These are phyloP conservation scores for Botryotinia calthae DNA, from an alignment of 2,329 filamentous ascomycete species.

Conservation along the genomic window DNA sequence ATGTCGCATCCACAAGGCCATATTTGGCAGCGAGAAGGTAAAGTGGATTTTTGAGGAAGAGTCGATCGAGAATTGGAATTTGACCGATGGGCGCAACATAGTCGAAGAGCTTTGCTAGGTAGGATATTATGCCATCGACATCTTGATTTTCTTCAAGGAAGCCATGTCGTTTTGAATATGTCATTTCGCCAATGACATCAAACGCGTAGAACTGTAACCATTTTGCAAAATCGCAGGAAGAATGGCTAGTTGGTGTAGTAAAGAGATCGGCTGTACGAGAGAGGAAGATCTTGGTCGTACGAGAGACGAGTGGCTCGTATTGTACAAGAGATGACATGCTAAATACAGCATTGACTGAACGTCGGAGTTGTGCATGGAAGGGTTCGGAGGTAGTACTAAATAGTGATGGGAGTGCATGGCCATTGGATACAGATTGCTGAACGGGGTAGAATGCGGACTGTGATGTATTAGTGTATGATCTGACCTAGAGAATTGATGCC, in stretches of 20 bases:
- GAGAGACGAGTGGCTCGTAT: constrained; percentile 78
- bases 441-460: constrained; percentile 80
- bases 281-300: constrained; percentile 69
- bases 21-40: constrained; percentile 65
- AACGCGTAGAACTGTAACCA: constrained; percentile 83
- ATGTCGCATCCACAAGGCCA: constrained; percentile 65
- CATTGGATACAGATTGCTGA: constrained; percentile 69
- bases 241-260: constrained; percentile 33
- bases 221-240: constrained; percentile 59
- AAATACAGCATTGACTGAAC: constrained; percentile 74
- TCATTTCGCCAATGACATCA: constrained; percentile 76
- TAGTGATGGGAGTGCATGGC: constrained; percentile 65
- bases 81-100: constrained; percentile 75
- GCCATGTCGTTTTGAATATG: constrained; percentile 71
- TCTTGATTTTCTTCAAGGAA: constrained; percentile 74
- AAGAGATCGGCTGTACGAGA: constrained; percentile 57
- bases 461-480: neutral
- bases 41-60: constrained; percentile 74
- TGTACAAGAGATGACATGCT: constrained; percentile 74
- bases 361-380: constrained; percentile 72
- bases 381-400: constrained; percentile 74
- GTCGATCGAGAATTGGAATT: constrained; percentile 66
- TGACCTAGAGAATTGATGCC: neutral
- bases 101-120: constrained; percentile 62
- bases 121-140: constrained; percentile 69